Evolutionary conservation across 306 rosid genomes (phyloP), one percentile per base, ranked within the genome.

Genomic region (Ammopiptanthus mongolicus): DNA sequence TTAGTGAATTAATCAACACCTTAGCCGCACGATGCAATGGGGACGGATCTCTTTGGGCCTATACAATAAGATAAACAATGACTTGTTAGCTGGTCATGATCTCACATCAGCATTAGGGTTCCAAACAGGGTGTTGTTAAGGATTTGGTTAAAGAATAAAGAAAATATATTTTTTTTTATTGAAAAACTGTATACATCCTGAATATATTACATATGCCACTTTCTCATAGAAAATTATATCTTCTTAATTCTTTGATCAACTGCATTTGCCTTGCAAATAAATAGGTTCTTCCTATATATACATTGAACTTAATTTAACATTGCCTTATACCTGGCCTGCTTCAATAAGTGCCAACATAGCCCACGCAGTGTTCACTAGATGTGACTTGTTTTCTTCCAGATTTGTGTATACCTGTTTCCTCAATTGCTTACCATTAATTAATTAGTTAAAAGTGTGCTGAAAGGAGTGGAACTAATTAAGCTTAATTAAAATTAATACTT

Each of bases 311-410:
- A 36, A 36, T 36, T 36, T 48, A 2, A 31, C 36, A 12, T 21
- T 37, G 55, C 14, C 5, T 39, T 9, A 0, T 74, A 89, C 97
- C 89, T 92, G 97, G 0, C 76, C 92, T 1, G 90, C 87, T 77
- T 90, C 86, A 63, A 87, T 86, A 6, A 92, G 94, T 33, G 90
- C 88, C 76, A 92, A 51, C 89, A 90, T 73, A 11, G 92, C 96
- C 95, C 98, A 88, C 19, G 84, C 88, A 44, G 95, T 88, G 69
- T 86, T 88, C 21, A 88, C 96, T 22, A 83, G 21, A 29, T 88
- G 93, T 17, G 93, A 67, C 61, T 64, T 88, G 68, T 84, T 61
- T 11, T 85, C 92, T 46, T 88, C 81, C 10, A 92, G 79, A 80
- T 88, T 83, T n/a, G 81, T 87, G 78, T 92, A 92, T 11, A 81